phyloP scores from a whole-genome alignment of 371 early-diverging fungal genomes.

The Mucor sp. region DNA sequence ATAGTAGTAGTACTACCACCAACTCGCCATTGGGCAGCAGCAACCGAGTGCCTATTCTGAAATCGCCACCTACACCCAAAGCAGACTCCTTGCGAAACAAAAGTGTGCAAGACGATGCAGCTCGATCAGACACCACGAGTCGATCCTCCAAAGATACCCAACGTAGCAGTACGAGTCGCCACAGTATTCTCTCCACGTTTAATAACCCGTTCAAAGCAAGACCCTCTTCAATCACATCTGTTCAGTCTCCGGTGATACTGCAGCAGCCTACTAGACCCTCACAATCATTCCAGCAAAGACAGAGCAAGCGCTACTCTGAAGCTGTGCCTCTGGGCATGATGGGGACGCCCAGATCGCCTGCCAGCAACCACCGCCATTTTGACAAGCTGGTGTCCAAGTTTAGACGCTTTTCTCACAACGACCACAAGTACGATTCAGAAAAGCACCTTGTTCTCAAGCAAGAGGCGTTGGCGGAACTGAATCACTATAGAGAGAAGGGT shows the following conservation, averaged over 20 bases:
- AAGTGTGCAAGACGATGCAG: background rate
- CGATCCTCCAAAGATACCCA: constrained; percentile 10
- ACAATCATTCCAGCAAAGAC: constrained; percentile 29
- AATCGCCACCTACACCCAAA: constrained; percentile 12
- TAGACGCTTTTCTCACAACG: constrained; percentile 30
- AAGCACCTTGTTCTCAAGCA: constrained; percentile 36
- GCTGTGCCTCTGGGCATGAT: background rate
- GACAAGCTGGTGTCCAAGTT: constrained; percentile 27
- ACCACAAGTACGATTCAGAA: constrained; percentile 57
- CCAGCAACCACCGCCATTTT: constrained; percentile 16
- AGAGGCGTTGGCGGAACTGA: constrained; percentile 26
- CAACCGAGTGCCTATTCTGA: constrained; percentile 15
- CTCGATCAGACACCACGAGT: background rate
- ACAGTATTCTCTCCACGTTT: constrained; percentile 15
- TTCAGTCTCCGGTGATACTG: constrained; percentile 10
- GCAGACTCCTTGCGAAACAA: background rate
- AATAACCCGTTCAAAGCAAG: constrained; percentile 17
- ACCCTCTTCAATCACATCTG: constrained; percentile 11
- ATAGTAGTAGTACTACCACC: no score
- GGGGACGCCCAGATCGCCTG: constrained; percentile 14
- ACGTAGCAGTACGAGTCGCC: constrained; percentile 13
- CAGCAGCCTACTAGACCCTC: constrained; percentile 33
- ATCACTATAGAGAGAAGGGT: constrained; percentile 17
- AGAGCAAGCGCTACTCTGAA: constrained; percentile 27
- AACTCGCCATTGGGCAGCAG: background rate